Evolutionary conservation across 768 basidiomycete genomes (phyloP).

Genomic region (Phaeotremella skinneri): DNA sequence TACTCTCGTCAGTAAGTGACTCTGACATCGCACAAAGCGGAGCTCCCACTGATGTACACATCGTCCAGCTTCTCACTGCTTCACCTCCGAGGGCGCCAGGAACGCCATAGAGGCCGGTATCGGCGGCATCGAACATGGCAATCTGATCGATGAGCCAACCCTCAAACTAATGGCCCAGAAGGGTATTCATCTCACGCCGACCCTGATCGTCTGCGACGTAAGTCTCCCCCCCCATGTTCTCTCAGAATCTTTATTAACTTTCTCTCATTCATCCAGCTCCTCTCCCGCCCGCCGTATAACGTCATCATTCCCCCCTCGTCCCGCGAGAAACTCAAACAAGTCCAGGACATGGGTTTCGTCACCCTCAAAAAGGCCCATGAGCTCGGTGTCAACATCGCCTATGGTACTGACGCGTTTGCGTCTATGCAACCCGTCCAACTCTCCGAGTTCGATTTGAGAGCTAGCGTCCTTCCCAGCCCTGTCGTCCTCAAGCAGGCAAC

Average conservation of each 20-base stretch:
- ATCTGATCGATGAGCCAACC: slow-evolving; percentile 27
- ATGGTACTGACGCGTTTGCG: slow-evolving; percentile 24
- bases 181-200: slow-evolving; percentile 28
- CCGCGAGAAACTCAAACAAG: slow-evolving; percentile 22
- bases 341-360: slow-evolving; percentile 22
- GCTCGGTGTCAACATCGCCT: slow-evolving; percentile 24
- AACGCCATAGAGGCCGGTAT: slow-evolving; percentile 32
- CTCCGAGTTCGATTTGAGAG: slow-evolving; percentile 36
- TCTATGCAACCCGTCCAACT: slow-evolving; percentile 26
- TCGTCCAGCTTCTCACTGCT: slow-evolving; percentile 24
- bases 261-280: slow-evolving; percentile 3
- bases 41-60: background rate
- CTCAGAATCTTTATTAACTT: background rate
- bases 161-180: slow-evolving; percentile 32
- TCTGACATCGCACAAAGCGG: background rate
- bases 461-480: slow-evolving; percentile 49
- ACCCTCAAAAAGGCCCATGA: slow-evolving; percentile 30
- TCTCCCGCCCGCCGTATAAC: slow-evolving; percentile 22
- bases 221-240: background rate
- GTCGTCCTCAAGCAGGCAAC: slow-evolving; percentile 55
- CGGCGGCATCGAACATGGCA: slow-evolving; percentile 33
- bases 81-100: slow-evolving; percentile 19
- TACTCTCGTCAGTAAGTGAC: slow-evolving; percentile 20
- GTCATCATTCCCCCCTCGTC: slow-evolving; percentile 19
- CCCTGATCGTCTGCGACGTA: slow-evolving; percentile 30